Base-by-base conservation (phyloP, 176 grass and related monocot genomes). In the Poa pratensis region DNA sequence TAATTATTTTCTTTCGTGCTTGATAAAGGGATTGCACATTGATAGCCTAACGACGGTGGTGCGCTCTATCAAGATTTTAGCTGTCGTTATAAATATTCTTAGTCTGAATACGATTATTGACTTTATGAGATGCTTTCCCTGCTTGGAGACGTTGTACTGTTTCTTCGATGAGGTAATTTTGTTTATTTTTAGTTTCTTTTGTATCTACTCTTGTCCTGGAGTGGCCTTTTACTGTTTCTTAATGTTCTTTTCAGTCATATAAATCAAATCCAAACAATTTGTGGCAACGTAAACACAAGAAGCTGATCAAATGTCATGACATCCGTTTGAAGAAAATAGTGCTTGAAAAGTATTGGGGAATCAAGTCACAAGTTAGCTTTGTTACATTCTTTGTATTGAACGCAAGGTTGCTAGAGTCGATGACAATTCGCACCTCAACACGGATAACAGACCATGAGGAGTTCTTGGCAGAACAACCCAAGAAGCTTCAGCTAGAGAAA, bases 361-460 rank as follows among this genome's bases (percentile, higher is more conserved):
- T 58, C 30, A 39, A 12, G 19, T 77, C 50, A 3, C 52, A 77
- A 16, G 6, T 59, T 39, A 54, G 23, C 19, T 77, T 77, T 59
- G 32, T 54, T 20, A 19, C 52, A 22, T 77, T 77, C 52, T 58
- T 59, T 59, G 52, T 77, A 32, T 15, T 77, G 52, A 77, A 58
- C 6, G 32, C 19, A 5, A 58, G 12, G 39, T 19, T 39, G 19
- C 75, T 77, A 39, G 51, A 76, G 30, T 59, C 11, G 6, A 24
- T 48, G 69, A 46, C 12, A 9, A 11, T n/a, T 72, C 19, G 68
- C 35, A 71, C 43, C 19, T 22, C 5, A 45, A 20, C 4, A 20
- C 42, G 11, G 39, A 3, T 45, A 10, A 42, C 35, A 37, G 35
- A 71, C 68, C 22, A 45, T 43, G 37, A 71, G 68, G 12, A 23